Conservation (phyloP, 78 protist genomes). For the Polysphondylium violaceum region DNA sequence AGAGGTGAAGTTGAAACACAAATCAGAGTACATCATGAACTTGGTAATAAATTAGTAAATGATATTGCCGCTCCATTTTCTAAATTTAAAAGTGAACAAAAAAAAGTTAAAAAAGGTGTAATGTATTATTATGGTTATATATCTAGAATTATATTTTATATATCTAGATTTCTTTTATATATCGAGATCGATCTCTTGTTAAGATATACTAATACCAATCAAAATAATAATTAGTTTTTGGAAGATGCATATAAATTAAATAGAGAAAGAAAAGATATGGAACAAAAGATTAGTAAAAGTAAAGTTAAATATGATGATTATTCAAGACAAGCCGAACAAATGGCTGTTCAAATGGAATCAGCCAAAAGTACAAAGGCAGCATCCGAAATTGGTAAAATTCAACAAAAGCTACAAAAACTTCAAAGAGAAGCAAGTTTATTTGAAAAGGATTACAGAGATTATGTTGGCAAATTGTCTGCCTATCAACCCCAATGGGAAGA, state of each 20-base stretch:
- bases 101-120: constrained; percentile 30
- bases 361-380: constrained; percentile 29
- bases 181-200: not conserved
- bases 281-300: constrained; percentile 7
- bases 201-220: not conserved
- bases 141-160: too few species aligned
- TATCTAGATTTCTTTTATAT: too few species aligned
- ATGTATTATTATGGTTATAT: not conserved
- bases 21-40: constrained; percentile 33
- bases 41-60: constrained; percentile 12
- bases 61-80: constrained; percentile 39
- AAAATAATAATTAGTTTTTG: not conserved
- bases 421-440: not conserved
- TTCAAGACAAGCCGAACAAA: constrained; percentile 55
- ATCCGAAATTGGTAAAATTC: constrained; percentile 37
- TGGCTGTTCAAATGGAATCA: constrained; percentile 5
- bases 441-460: constrained; percentile 50
- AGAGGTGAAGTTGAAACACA: constrained; percentile 61
- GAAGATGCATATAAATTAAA: constrained; percentile 48
- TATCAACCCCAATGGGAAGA: constrained; percentile 68
- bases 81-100: constrained; percentile 57
- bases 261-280: constrained; percentile 57
- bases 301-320: constrained; percentile 54
- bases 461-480: constrained; percentile 21
- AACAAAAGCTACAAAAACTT: constrained; percentile 17